Evolutionary conservation across 2,329 filamentous ascomycete genomes (phyloP).

Genomic region (Biscogniauxia sp.): DNA sequence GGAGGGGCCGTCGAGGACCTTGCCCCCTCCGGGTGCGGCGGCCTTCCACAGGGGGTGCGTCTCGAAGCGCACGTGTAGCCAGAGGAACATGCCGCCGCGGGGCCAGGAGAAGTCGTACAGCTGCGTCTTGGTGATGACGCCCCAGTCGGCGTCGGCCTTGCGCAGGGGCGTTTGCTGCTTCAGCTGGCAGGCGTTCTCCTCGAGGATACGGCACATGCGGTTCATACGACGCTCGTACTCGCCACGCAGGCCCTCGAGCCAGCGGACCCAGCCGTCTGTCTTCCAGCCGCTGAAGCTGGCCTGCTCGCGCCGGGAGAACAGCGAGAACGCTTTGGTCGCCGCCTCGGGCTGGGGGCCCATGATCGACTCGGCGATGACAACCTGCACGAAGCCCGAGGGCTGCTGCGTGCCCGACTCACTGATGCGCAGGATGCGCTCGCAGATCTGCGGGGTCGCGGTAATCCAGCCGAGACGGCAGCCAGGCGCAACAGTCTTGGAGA

Average conservation of each 20-base stretch:
- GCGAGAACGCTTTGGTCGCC: conserved; percentile 39
- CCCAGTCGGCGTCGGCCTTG: conserved; percentile 60
- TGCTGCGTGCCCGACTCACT: conserved; percentile 78
- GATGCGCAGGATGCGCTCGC: conserved; percentile 71
- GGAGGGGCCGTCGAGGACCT: conserved; percentile 49
- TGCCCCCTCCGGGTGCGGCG: conserved; percentile 27
- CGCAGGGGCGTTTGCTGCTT: conserved; percentile 56
- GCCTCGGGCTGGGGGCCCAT: conserved; percentile 64
- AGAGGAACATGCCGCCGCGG: conserved; percentile 88
- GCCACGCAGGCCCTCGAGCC: conserved; percentile 81
- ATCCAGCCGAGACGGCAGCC: conserved; percentile 91
- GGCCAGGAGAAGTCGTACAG: conserved; percentile 79
- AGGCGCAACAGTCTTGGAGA: conserved; percentile 89
- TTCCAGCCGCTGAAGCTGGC: conserved; percentile 64
- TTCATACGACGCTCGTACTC: conserved; percentile 84
- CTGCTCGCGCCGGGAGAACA: conserved; percentile 46
- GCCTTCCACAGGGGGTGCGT: conserved; percentile 65
- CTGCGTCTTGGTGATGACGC: conserved; percentile 69
- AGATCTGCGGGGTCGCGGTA: conserved; percentile 74
- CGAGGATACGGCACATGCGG: conserved; percentile 71
- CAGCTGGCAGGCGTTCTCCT: conserved; percentile 63
- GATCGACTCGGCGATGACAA: conserved; percentile 73
- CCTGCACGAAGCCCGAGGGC: conserved; percentile 86
- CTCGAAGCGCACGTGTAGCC: conserved; percentile 71
- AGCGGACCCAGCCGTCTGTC: conserved; percentile 82